Evolutionary conservation across 2,329 filamentous ascomycete species (phyloP), one percentile per base, ranked within the genome.

Genomic region (Aschersonia sp.): DNA sequence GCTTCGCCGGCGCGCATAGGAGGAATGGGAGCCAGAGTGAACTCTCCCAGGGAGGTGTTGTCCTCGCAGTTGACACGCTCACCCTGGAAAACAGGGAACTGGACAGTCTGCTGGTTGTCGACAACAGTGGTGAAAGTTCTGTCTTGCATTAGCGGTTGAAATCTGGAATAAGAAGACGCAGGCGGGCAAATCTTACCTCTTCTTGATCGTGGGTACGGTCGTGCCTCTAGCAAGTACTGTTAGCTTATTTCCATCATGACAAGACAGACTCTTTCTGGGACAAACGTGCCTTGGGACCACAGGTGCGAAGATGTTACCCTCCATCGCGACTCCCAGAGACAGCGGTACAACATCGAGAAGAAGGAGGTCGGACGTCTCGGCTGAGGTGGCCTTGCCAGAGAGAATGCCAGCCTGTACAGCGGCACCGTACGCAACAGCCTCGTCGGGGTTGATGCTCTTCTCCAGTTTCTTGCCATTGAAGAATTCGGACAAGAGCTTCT

Each of bases 381-480:
- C 87, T 45, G 88, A 94, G 56, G 87, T 92, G 59, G 92, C 92
- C 83, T 95, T 95, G 67, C 92, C 92, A 50, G 90, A 95, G 56
- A 98, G 83, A 67, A 98, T 95, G 81, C 89, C 92, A 58, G 92
- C 92, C 76, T 98, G 92, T 53, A 98, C 90, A 60, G 92, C 92
- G 56, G 92, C 92, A 82, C 92, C 92, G 73, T 95, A 95, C 60
- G 92, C 92, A 63, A 98, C 92, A 59, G 92, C 92, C 79, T 98
- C 92, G 66, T 98, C 92, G 62, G 92, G 92, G 81, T 98, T 98
- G 77, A 97, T 97, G 77, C 86, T 92, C 79, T 95, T 97, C 81
- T 97, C 90, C 58, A 95, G 87, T 84, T 98, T 95, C 87, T 98
- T 98, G 72, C 89, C 89, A 68, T 94, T 86, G 76, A 98, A 98